Evolutionary conservation across 345 rosid species (phyloP).

Genomic region (Eucalyptus tenuipes): DNA sequence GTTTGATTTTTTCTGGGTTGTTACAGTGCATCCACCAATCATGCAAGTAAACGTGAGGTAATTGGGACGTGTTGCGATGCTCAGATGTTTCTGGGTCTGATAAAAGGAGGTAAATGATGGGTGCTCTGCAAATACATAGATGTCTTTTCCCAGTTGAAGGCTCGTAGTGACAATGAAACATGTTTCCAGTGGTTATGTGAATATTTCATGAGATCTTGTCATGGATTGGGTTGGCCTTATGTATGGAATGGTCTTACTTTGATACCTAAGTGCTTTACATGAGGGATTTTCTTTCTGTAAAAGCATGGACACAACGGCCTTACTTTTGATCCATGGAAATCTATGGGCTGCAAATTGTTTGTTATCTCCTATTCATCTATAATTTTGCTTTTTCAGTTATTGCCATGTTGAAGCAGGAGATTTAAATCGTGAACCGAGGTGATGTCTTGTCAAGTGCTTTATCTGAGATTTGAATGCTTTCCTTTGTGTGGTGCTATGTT

Average conservation of each 20-base stretch:
- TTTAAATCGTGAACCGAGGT: neutral
- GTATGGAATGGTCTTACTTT: neutral
- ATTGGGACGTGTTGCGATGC: neutral
- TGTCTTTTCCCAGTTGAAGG: neutral
- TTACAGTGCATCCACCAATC: neutral
- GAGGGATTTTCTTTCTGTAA: neutral
- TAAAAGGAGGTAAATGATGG: neutral
- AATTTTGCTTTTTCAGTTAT: neutral
- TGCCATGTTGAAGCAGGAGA: neutral
- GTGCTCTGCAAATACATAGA: neutral
- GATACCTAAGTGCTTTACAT: neutral
- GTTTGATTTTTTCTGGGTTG: neutral
- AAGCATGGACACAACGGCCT: neutral
- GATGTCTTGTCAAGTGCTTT: neutral
- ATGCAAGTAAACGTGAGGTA: neutral
- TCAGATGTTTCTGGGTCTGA: neutral
- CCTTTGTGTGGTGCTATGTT: neutral
- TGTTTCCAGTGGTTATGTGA: neutral
- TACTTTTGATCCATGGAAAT: neutral
- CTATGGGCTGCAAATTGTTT: neutral
- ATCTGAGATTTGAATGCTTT: neutral
- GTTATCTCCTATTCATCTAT: neutral
- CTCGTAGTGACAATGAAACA: neutral
- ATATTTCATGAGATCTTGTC: neutral
- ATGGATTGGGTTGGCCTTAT: neutral